These are phyloP conservation scores for Endocladia muricata DNA, from an alignment of 31 red algal genomes.

Conservation along the genomic window DNA sequence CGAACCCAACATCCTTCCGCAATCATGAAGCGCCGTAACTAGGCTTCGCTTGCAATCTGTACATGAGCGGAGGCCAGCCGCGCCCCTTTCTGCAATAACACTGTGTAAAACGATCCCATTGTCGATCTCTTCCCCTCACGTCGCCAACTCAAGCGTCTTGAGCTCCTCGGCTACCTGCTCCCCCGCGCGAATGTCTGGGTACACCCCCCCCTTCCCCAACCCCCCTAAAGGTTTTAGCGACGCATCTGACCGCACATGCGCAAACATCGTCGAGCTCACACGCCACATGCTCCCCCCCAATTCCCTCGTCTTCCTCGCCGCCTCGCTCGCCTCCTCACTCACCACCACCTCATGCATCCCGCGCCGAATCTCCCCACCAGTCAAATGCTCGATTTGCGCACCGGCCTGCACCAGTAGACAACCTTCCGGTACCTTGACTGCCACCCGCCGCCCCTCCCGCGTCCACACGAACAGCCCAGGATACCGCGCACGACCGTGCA, in stretches of 20 bases:
- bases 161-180: constrained; percentile 79
- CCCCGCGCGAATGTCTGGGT: constrained; percentile 61
- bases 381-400: constrained; percentile 75
- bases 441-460: constrained; percentile 62
- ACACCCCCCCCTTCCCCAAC: constrained; percentile 13
- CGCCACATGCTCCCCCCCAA: constrained; percentile 53
- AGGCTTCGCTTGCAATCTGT: too few species aligned
- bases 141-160: constrained; percentile 56
- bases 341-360: constrained; percentile 92
- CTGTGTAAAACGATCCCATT: too few species aligned
- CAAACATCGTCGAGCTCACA: constrained; percentile 85
- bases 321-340: constrained; percentile 47
- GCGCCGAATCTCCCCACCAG: constrained; percentile 66
- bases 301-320: constrained; percentile 11
- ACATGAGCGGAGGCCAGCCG: too few species aligned
- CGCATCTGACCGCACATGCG: constrained; percentile 67
- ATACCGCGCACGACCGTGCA: constrained; percentile 72
- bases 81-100: too few species aligned
- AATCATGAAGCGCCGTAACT: too few species aligned
- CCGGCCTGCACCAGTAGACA: constrained; percentile 79
- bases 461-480: constrained; percentile 85
- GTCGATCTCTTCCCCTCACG: too few species aligned
- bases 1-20: too few species aligned
- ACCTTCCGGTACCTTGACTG: constrained; percentile 72
- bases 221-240: constrained; percentile 49